These are phyloP conservation scores for Naganishia vishniacii DNA, from an alignment of 768 basidiomycete genomes.

Conservation along the genomic window DNA sequence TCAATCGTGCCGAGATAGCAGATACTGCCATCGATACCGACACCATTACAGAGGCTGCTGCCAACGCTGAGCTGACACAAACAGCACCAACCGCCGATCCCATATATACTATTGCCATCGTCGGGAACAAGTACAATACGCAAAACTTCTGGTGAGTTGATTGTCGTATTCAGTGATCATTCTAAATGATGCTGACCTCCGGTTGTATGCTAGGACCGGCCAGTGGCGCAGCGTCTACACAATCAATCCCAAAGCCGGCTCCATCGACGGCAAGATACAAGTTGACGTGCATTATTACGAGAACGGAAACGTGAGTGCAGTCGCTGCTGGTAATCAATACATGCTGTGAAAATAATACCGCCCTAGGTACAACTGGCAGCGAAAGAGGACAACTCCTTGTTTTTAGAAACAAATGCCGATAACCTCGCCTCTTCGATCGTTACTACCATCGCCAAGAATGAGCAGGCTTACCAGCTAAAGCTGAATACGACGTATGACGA, in stretches of 20 bases:
- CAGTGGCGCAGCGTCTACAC: slow-evolving; percentile 86
- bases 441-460: slow-evolving; percentile 60
- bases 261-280: slow-evolving; percentile 65
- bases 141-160: slow-evolving; percentile 74
- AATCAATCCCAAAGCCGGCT: slow-evolving; percentile 62
- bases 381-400: slow-evolving; percentile 62
- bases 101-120: slow-evolving; percentile 62
- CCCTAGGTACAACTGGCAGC: slow-evolving; percentile 82
- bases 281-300: slow-evolving; percentile 96
- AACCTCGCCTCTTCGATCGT: slow-evolving; percentile 55
- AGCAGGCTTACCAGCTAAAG: slow-evolving; percentile 74
- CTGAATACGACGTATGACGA: slow-evolving; percentile 77
- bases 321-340: too few species aligned
- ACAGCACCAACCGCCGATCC: slow-evolving; percentile 20
- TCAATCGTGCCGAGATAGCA: not conserved
- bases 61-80: not conserved
- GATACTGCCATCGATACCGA: not conserved
- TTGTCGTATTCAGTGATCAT: not conserved
- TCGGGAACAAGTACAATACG: slow-evolving; percentile 94
- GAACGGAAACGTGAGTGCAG: slow-evolving; percentile 80
- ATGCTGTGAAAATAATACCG: not conserved
- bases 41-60: not conserved
- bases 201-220: slow-evolving; percentile 73
- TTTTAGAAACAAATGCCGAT: slow-evolving; percentile 39
- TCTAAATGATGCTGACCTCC: not conserved